These are phyloP conservation scores for Nothomitra cinnamomea DNA, from an alignment of 2,329 filamentous ascomycete species.

Conservation along the genomic window DNA sequence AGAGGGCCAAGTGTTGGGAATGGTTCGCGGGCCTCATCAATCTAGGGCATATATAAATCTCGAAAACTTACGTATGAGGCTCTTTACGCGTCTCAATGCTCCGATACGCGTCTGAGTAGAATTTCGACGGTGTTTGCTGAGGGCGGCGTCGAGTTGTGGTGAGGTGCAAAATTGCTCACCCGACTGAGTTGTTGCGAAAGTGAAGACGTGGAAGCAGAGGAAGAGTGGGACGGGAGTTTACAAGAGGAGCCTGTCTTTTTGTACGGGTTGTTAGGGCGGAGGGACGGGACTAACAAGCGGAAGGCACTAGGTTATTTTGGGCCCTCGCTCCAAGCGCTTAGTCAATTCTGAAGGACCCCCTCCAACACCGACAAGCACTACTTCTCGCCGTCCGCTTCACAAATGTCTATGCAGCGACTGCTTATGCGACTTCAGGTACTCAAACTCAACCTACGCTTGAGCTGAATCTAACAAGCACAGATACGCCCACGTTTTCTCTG, in stretches of 20 bases:
- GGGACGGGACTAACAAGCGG: conserved; percentile 3
- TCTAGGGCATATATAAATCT: conserved; percentile 1
- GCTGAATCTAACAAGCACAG: neutral
- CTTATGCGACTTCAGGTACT: conserved; percentile 2
- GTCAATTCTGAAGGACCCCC: conserved; percentile 3
- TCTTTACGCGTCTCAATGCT: conserved; percentile 3
- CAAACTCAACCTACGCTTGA: neutral
- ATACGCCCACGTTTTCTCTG: neutral
- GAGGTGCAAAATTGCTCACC: neutral
- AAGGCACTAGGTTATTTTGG: conserved; percentile 2
- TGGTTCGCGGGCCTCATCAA: conserved; percentile 1
- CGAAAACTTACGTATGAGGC: conserved; percentile 5
- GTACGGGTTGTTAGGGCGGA: conserved; percentile 4
- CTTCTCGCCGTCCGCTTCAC: neutral
- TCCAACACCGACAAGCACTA: neutral
- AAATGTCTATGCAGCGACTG: neutral
- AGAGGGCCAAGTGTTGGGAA: conserved; percentile 1
- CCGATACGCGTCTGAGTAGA: neutral
- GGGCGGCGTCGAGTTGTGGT: neutral
- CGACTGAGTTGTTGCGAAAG: conserved; percentile 2
- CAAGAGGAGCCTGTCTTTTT: conserved; percentile 4
- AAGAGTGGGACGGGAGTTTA: neutral
- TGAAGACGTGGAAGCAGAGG: neutral
- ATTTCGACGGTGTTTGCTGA: neutral
- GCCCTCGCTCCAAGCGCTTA: conserved; percentile 2